These are phyloP conservation scores for Penicillium thymicola DNA, from an alignment of 2,329 filamentous ascomycete genomes.

Conservation along the genomic window DNA sequence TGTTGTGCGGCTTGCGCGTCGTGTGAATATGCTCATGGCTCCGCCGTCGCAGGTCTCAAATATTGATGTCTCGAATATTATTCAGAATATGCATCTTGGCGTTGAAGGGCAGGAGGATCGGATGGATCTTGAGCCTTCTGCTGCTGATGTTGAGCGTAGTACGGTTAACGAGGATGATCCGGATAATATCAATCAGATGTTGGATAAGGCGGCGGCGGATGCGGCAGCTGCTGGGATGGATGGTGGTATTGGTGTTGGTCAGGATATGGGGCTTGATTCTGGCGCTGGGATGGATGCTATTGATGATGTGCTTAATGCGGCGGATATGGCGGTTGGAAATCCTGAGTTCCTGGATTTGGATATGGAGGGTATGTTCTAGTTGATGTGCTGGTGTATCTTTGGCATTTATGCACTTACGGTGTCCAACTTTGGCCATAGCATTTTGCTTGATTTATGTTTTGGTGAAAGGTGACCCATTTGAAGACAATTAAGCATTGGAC, in stretches of 20 bases:
- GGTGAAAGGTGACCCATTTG: neutral
- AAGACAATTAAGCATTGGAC: neutral
- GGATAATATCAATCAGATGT: slow-evolving; percentile 39
- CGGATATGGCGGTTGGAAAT: slow-evolving; percentile 43
- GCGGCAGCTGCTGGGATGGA: slow-evolving; percentile 36
- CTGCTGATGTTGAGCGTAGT: slow-evolving; percentile 11
- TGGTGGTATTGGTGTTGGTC: slow-evolving; percentile 19
- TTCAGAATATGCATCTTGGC: slow-evolving; percentile 42
- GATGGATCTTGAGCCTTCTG: slow-evolving; percentile 32
- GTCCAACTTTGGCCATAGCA: neutral
- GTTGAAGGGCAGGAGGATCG: slow-evolving; percentile 29
- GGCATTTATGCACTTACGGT: neutral
- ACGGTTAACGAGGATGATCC: slow-evolving; percentile 25
- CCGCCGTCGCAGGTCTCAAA: slow-evolving; percentile 40
- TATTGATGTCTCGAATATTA: slow-evolving; percentile 44
- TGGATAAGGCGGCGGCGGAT: slow-evolving; percentile 38
- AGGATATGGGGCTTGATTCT: slow-evolving; percentile 27
- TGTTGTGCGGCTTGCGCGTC: slow-evolving; percentile 45
- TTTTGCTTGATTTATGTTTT: neutral
- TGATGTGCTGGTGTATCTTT: neutral
- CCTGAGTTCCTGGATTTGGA: slow-evolving; percentile 46
- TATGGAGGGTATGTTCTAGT: slow-evolving; percentile 45
- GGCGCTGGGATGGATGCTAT: slow-evolving; percentile 37
- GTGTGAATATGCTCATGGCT: slow-evolving; percentile 41
- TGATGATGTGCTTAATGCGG: slow-evolving; percentile 44